Conservation (phyloP, 1,139 yeast species). For the Pichia sp. region DNA sequence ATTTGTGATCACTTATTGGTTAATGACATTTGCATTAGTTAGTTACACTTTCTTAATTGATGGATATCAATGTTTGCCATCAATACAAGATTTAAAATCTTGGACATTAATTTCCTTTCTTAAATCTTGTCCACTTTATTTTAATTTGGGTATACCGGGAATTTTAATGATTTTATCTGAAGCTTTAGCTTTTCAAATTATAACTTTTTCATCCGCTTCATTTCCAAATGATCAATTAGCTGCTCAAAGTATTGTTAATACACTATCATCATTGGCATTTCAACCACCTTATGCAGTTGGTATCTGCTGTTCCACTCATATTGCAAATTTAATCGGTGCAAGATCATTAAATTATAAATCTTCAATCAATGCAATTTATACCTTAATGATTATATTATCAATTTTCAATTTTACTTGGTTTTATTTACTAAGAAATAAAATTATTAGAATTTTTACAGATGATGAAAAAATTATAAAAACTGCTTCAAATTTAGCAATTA, state of each 20-base stretch:
- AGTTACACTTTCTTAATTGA: slow-evolving; percentile 50
- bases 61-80: slow-evolving; percentile 50
- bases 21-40: slow-evolving; percentile 46
- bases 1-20: slow-evolving; percentile 57
- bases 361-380: slow-evolving; percentile 58
- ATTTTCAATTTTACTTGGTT: slow-evolving; percentile 46
- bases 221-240: slow-evolving; percentile 77
- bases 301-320: slow-evolving; percentile 77
- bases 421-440: slow-evolving; percentile 42
- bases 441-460: slow-evolving; percentile 60
- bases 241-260: slow-evolving; percentile 83
- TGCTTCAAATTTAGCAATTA: slow-evolving; percentile 50
- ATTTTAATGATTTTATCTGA: slow-evolving; percentile 82
- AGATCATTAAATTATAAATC: slow-evolving; percentile 40
- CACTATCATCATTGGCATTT: slow-evolving; percentile 71
- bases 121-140: slow-evolving; percentile 57
- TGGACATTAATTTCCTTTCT: slow-evolving; percentile 39
- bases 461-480: slow-evolving; percentile 54
- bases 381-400: slow-evolving; percentile 31
- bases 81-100: slow-evolving; percentile 40
- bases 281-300: slow-evolving; percentile 86
- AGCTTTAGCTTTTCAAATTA: slow-evolving; percentile 75
- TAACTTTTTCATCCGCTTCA: slow-evolving; percentile 60
- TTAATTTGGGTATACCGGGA: slow-evolving; percentile 70
- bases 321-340: slow-evolving; percentile 84